Percentiles rank a stretch among this genome's conserved stretches.
These are phyloP conservation scores for Leccinum pachyderme DNA, from an alignment of 1,284 basidiomycete species.

Conservation along the genomic window DNA sequence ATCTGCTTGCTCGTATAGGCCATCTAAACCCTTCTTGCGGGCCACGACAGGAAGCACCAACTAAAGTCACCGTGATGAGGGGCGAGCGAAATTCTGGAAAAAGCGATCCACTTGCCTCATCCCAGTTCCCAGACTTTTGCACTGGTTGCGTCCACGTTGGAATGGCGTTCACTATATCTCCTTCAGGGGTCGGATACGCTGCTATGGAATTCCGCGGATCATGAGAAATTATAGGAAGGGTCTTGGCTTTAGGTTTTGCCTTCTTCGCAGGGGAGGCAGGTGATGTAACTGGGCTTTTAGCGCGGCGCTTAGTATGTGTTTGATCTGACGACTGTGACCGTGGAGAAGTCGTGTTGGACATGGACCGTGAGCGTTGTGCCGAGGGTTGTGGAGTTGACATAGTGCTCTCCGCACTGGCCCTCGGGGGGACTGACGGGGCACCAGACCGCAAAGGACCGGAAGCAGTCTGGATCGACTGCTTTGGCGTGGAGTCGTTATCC, in stretches of 20 bases:
- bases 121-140: conserved; percentile 66
- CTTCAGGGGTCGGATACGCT: conserved; percentile 57
- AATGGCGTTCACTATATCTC: conserved; percentile 61
- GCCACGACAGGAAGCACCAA: conserved; percentile 76
- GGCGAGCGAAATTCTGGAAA: conserved; percentile 5
- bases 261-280: conserved; percentile 38
- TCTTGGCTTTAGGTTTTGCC: conserved; percentile 35
- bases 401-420: conserved; percentile 32
- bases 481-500: conserved; percentile 32
- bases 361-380: conserved; percentile 17
- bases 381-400: conserved; percentile 22
- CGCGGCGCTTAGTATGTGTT: conserved; percentile 39
- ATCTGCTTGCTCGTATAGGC: conserved; percentile 61
- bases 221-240: conserved; percentile 30
- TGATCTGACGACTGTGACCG: conserved; percentile 29
- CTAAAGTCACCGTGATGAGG: conserved; percentile 20
- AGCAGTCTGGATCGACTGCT: conserved; percentile 36
- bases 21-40: conserved; percentile 74
- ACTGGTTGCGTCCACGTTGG: conserved; percentile 76
- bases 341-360: conserved; percentile 24
- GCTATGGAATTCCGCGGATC: conserved; percentile 49
- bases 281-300: conserved; percentile 44
- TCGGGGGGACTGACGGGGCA: conserved; percentile 27
- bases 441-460: conserved; percentile 17
- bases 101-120: conserved; percentile 53